Evolutionary conservation across 176 grass and related monocot species (phyloP).

Genomic region (Sorghum bicolor): Sorghum_bicolor_NCBIv3 NC_012879.2:57420501-57421000

Average conservation of each 20-base stretch:
- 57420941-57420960: background rate
- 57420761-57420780: background rate
- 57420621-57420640: background rate
- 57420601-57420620: background rate
- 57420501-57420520: background rate
- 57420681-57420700: background rate
- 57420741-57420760: background rate
- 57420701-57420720: background rate
- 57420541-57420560: background rate
- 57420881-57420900: background rate
- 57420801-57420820: background rate
- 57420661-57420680: background rate
- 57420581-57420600: too few relatives aligned
- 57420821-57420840: background rate
- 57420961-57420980: background rate
- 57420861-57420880: background rate
- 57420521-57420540: background rate
- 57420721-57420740: background rate
- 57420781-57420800: background rate
- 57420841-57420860: background rate
- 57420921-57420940: background rate
- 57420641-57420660: background rate
- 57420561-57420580: background rate
- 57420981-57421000: background rate
- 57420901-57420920: background rate